Base-by-base conservation (phyloP, 306 rosid genomes). In the Lathyrus sativus region DNA sequence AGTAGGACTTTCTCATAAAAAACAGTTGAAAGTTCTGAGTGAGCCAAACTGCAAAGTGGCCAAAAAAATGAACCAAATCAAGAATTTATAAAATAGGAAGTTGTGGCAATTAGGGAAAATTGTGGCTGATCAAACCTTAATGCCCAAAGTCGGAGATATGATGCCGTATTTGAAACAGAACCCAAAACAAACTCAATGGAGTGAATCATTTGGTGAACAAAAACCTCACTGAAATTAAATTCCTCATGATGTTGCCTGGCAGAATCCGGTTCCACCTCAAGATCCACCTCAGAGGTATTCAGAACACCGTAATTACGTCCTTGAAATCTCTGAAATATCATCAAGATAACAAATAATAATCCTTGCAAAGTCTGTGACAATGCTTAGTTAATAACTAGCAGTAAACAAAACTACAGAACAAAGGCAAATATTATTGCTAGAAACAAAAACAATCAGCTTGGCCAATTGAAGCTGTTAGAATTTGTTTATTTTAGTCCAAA, bases 141-240 rank as follows among this genome's bases (percentile, higher is more conserved):
- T 76, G 99, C 99, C 99, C 99, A 95, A 58, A 95, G 97, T 71
- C 99, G 99, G 66, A 95, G 99, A 86, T 95, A 95, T 26, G 99
- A 95, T 35, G 99, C 99, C 0, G 99, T 95, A 81, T 90, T 95
- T 42, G 99, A 95, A 79, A 95, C 99, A 44, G 99, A 96, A 77
- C 99, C 99, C 46, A 95, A 84, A 79, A 95, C 87, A 61, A 95
- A 95, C 87, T 95, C 99, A 72, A 95, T 95, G 66, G 99, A 81
- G 72, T 95, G 99, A 77, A 95, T 95, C 99, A 90, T 90, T 86
- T 95, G 99, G 79, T 95, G 99, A 72, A 95, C 99, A 84, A 95
- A 95, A 57, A 95, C 87, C 83, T 95, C 99, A 72, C 89, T 88
- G 73, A 95, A 95, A 79, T 95, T 85, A 74, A 95, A 95, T 65